Percentiles rank a stretch among this genome's conserved stretches.
These are phyloP conservation scores for Lumnitzera racemosa DNA, from an alignment of 345 rosid genomes.

Conservation along the genomic window DNA sequence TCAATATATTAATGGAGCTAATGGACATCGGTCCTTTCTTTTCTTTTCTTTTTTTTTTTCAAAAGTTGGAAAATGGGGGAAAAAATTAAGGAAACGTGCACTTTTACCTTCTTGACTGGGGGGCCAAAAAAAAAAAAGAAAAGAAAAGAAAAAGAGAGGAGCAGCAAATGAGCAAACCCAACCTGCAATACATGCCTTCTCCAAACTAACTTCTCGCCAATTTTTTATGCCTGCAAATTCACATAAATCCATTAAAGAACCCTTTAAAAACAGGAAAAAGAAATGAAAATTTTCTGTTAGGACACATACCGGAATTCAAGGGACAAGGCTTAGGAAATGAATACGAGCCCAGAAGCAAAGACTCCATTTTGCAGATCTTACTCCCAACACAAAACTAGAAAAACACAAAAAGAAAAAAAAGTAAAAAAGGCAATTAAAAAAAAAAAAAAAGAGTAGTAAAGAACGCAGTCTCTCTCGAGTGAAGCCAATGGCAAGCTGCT, in stretches of 20 bases:
- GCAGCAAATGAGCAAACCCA: not conserved
- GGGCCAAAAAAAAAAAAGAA: not conserved
- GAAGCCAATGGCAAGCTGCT: too few species aligned
- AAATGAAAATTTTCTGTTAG: not conserved
- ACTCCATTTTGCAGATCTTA: constrained; percentile 12
- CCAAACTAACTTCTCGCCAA: constrained; percentile 23
- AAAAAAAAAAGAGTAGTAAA: too few species aligned
- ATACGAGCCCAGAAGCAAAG: constrained; percentile 34
- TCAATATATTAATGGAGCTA: too few species aligned
- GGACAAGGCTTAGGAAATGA: constrained; percentile 18
- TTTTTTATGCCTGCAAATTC: constrained; percentile 20
- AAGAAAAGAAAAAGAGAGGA: not conserved
- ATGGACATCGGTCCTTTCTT: too few species aligned
- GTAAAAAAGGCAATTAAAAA: not conserved
- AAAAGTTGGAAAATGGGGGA: too few species aligned
- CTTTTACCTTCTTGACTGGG: too few species aligned
- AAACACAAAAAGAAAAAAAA: too few species aligned
- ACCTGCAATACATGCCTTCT: constrained; percentile 16
- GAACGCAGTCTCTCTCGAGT: too few species aligned
- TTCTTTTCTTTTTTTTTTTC: too few species aligned
- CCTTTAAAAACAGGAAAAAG: not conserved
- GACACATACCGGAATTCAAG: constrained; percentile 30
- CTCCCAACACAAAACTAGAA: too few species aligned
- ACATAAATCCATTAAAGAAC: constrained; percentile 12
- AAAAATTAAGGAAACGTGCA: too few species aligned